These are phyloP conservation scores for Pochonia chlamydosporia DNA, from an alignment of 2,329 filamentous ascomycete species.

Conservation along the genomic window DNA sequence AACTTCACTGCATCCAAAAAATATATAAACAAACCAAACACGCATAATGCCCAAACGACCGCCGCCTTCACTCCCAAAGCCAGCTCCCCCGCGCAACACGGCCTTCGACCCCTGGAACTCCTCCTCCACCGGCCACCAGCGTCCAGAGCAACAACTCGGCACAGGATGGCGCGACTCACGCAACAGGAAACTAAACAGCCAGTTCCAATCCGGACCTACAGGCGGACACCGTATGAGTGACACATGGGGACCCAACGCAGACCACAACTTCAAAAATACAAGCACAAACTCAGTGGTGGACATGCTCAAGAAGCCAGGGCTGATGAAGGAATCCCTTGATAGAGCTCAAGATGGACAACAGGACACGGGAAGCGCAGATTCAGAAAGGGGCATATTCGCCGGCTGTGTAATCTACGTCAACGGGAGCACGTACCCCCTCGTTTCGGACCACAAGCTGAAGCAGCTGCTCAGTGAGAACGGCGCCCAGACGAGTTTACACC, in stretches of 20 bases:
- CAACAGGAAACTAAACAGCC: slow-evolving; percentile 60
- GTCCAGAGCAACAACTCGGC: slow-evolving; percentile 60
- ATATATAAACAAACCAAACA: neutral
- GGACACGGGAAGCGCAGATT: neutral
- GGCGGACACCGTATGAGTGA: slow-evolving; percentile 38
- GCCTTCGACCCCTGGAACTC: slow-evolving; percentile 68
- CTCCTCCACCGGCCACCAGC: slow-evolving; percentile 72
- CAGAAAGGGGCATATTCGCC: slow-evolving; percentile 51
- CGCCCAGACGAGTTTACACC: slow-evolving; percentile 61
- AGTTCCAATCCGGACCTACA: slow-evolving; percentile 53
- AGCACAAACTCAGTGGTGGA: slow-evolving; percentile 43
- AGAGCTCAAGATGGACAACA: too few species aligned
- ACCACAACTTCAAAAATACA: slow-evolving; percentile 8
- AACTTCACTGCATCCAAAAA: neutral
- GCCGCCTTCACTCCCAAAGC: slow-evolving; percentile 19
- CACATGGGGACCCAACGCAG: neutral
- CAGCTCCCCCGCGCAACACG: slow-evolving; percentile 35
- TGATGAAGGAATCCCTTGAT: slow-evolving; percentile 13
- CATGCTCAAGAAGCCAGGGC: slow-evolving; percentile 43
- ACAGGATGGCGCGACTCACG: slow-evolving; percentile 67
- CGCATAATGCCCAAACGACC: neutral
- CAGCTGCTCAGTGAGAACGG: slow-evolving; percentile 70
- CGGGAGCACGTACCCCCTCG: slow-evolving; percentile 71
- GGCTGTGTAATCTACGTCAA: slow-evolving; percentile 78
- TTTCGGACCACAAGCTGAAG: slow-evolving; percentile 85